Base-by-base conservation (phyloP, 108 stramenopile species). In the Pseudonitzschia multiseries region DNA sequence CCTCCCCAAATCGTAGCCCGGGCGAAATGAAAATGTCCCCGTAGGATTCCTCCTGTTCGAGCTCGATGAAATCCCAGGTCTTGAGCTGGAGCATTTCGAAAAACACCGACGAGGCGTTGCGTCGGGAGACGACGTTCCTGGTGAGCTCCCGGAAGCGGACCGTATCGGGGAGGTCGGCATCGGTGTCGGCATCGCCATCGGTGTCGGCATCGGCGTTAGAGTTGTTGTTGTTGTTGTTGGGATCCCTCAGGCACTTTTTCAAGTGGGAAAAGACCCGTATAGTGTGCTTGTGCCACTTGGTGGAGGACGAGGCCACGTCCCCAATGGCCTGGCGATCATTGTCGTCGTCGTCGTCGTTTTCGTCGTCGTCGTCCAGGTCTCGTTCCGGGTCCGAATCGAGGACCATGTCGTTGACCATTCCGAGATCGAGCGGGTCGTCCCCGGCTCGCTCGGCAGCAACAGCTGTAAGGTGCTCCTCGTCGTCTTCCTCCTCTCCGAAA, bases 21-120 rank as follows among this genome's bases (percentile, higher is more conserved):
- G 81, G 56, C 48, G 73, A 62, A 27, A 82, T 68, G n/a, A 59
- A 29, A 72, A 99, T 98, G 68, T 96, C 94, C 18, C 96, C 98
- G 78, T 95, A 99, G 70, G 89, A 75, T 54, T 85, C 84, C 17
- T 88, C 78, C 84, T 99, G 99, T 20, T 88, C 81, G 65, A 98
- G 69, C 64, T 97, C 93, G 51, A 99, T 86, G 72, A 88, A 97
- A 84, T 97, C 97, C 98, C 97, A 98, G 14, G 98, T 98, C 83
- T 99, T 97, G 73, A 98, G 89, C 65, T 85, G 84, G 51, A 98
- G 80, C 70, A 96, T 80, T 66, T 98, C 96, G 46, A 96, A 94
- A 71, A 98, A 98, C 66, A 89, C 91, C 46, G 83, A 79, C 0
- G 93, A 87, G 12, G 95, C 97, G 61, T 85, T 94, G 54, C 89